Evolutionary conservation across 164 flowering plant species (phyloP).

Genomic region (Magnolia officinalis): DNA sequence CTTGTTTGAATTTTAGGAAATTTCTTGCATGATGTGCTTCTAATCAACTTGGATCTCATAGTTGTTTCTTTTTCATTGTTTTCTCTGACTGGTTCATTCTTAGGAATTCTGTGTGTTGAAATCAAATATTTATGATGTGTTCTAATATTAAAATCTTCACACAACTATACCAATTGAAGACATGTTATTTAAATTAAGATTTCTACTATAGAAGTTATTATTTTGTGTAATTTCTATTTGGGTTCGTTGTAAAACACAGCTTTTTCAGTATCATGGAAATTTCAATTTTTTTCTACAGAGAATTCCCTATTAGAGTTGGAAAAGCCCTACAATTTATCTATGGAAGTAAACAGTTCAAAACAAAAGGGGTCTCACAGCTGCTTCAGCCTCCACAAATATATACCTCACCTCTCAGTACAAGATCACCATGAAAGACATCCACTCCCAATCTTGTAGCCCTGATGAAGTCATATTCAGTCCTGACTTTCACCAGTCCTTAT

Average conservation of each 20-base stretch:
- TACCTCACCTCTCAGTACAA: conserved; percentile 51
- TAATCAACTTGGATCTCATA: too few species aligned
- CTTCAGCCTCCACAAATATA: conserved; percentile 83
- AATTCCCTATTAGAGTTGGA: conserved; percentile 66
- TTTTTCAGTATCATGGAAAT: background rate
- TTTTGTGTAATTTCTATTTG: background rate
- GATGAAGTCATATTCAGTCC: conserved; percentile 90
- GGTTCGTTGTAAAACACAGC: background rate
- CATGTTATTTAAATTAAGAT: background rate
- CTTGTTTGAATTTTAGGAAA: too few species aligned
- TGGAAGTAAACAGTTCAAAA: conserved; percentile 76
- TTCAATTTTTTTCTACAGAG: conserved; percentile 39
- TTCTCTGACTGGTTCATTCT: too few species aligned
- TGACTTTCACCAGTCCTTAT: conserved; percentile 71
- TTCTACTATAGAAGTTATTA: background rate
- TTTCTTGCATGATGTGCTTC: too few species aligned
- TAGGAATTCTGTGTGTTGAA: background rate
- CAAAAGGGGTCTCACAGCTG: conserved; percentile 71
- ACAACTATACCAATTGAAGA: background rate
- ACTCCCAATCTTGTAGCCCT: conserved; percentile 71
- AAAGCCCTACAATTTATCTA: conserved; percentile 75
- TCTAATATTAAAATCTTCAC: background rate
- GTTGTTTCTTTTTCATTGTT: too few species aligned
- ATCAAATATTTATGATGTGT: background rate
- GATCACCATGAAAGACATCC: conserved; percentile 53